Evolutionary conservation across 2,329 filamentous ascomycete genomes (phyloP), one percentile per base, ranked within the genome.

Genomic region (Aspergillus novofumigatus): DNA sequence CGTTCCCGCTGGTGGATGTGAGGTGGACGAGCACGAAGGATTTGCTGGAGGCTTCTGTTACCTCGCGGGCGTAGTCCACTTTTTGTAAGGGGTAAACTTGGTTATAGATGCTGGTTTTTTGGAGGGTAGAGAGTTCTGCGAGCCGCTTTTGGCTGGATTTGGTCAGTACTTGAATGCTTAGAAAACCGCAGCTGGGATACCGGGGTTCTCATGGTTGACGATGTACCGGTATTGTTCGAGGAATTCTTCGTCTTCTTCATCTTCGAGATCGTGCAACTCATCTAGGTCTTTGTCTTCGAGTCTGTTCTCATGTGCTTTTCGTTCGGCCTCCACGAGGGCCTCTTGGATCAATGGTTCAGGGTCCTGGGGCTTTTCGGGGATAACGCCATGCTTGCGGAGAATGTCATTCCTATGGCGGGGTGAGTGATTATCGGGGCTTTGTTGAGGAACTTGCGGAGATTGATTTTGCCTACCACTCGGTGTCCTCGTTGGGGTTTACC

Each of bases 261-360:
- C 94, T 75, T 99, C 94, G 0, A 99, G 83, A 66, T 92, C 93
- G 66, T 92, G 90, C 2, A 99, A 83, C 75, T 97, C 94, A 68
- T 97, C 92, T 0, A 99, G 79, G 66, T 96, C 92, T 72, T 97
- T 97, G 64, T 92, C 91, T 73, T 97, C 92, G 1, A 99, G 80
- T 53, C 94, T 82, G 72, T 97, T 97, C 72, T 97, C 93, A 69
- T 97, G 87, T 28, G 92, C 92, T 60, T 95, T 81, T 66, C 87
- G 81, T 57, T 90, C 85, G 11, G 90, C 94, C 78, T 96, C 90
- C 21, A 88, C 75, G 49, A 99, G 85, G 3, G 94, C 94, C 80
- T 97, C 93, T 77, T 99, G 89, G 67, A 99, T 97, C 78, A 96
- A 88, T 6, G 92, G 92, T 2, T 94, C 97, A 2, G 94, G 94